phyloP scores from a whole-genome alignment of 768 basidiomycete species.

The Leccinum pellstonianum region DNA sequence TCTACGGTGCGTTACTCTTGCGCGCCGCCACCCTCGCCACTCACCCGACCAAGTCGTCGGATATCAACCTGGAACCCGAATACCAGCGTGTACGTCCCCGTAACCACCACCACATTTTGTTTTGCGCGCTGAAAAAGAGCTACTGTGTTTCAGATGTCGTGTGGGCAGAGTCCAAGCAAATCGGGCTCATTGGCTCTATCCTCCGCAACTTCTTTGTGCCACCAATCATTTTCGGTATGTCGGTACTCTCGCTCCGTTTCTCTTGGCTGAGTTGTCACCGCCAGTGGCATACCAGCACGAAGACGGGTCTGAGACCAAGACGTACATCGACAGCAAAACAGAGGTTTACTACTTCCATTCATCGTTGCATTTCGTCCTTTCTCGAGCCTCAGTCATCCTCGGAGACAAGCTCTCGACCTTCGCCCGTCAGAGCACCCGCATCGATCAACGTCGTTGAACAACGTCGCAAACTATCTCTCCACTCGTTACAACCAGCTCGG shows the following conservation, averaged over 20 bases:
- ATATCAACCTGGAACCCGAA: slow-evolving; percentile 72
- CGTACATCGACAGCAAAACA: slow-evolving; percentile 82
- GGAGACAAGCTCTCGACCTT: too few species aligned
- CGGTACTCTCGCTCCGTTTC: too few species aligned
- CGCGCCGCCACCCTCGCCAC: background rate
- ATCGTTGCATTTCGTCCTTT: slow-evolving; percentile 43
- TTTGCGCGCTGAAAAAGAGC: too few species aligned
- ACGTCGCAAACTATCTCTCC: too few species aligned
- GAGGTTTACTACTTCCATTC: slow-evolving; percentile 64
- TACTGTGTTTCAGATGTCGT: slow-evolving; percentile 55
- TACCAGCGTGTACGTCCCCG: slow-evolving; percentile 63
- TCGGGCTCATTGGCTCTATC: slow-evolving; percentile 72
- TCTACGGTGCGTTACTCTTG: slow-evolving; percentile 44
- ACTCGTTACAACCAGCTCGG: too few species aligned
- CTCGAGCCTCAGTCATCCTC: background rate
- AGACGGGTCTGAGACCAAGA: slow-evolving; percentile 65
- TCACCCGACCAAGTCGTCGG: slow-evolving; percentile 56
- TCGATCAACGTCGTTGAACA: too few species aligned
- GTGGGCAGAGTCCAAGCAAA: slow-evolving; percentile 75
- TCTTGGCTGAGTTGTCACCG: too few species aligned
- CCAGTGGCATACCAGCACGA: slow-evolving; percentile 49
- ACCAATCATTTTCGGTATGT: slow-evolving; percentile 69
- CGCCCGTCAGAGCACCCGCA: too few species aligned
- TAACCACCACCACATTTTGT: too few species aligned
- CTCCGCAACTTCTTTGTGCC: slow-evolving; percentile 80